Conservation (phyloP, 2,329 filamentous ascomycete species). For the Macrophomina phaseolina region DNA sequence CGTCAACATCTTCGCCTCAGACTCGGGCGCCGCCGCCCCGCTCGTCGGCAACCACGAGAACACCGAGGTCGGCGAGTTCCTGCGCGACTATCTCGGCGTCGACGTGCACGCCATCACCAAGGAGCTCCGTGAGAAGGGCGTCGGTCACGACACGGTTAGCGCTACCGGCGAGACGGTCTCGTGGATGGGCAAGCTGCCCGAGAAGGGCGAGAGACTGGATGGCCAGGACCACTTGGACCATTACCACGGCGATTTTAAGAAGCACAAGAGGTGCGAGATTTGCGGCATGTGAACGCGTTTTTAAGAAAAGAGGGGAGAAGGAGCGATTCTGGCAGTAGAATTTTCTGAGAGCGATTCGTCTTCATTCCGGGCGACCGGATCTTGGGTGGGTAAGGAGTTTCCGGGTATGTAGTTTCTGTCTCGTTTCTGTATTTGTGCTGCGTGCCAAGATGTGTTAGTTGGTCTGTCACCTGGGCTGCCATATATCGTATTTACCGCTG, state of each 20-base stretch:
- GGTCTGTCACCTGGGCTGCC: neutral
- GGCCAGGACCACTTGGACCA: constrained; percentile 49
- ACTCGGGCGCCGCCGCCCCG: constrained; percentile 64
- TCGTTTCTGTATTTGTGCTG: neutral
- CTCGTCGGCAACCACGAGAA: constrained; percentile 92
- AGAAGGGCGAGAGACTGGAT: constrained; percentile 50
- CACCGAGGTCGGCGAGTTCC: constrained; percentile 84
- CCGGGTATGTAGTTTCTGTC: neutral
- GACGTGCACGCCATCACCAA: constrained; percentile 79
- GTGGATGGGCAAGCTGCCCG: constrained; percentile 52
- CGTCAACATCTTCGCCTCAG: constrained; percentile 93
- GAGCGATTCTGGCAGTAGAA: neutral
- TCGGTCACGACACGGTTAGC: constrained; percentile 38
- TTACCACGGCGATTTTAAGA: constrained; percentile 33
- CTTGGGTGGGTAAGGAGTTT: neutral
- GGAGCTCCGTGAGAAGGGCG: constrained; percentile 68
- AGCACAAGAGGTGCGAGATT: constrained; percentile 31
- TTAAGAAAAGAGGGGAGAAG: neutral
- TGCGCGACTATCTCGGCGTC: constrained; percentile 78
- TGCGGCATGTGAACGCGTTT: constrained; percentile 20
- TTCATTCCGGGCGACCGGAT: neutral
- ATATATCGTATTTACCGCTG: neutral
- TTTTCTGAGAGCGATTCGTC: neutral
- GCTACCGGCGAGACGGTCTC: constrained; percentile 38
- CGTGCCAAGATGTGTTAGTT: neutral